These are phyloP conservation scores for Allodekkera sacchari DNA, from an alignment of 805 yeast genomes.

Conservation along the genomic window DNA sequence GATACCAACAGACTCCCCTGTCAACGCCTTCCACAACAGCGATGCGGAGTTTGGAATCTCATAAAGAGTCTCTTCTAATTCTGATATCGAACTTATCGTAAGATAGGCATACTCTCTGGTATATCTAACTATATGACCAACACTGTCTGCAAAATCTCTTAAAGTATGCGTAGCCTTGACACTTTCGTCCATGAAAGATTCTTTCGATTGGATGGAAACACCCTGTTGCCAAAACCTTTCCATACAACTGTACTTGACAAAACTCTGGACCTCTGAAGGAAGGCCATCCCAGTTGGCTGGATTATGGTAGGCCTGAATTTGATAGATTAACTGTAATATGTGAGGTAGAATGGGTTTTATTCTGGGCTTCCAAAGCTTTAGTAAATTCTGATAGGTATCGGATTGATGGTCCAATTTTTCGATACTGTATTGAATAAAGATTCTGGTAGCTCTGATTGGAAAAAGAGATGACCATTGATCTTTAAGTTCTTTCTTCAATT, in stretches of 20 bases:
- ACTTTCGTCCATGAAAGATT: constrained; percentile 88
- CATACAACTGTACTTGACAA: constrained; percentile 80
- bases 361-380: constrained; percentile 86
- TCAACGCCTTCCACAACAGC: constrained; percentile 76
- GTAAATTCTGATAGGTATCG: constrained; percentile 59
- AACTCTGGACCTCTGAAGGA: constrained; percentile 84
- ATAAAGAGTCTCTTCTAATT: constrained; percentile 81
- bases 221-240: constrained; percentile 99
- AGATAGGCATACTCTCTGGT: constrained; percentile 93
- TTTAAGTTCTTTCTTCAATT: constrained; percentile 66
- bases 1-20: constrained; percentile 77
- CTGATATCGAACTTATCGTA: constrained; percentile 83
- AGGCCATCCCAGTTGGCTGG: constrained; percentile 85
- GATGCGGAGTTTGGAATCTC: constrained; percentile 76
- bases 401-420: constrained; percentile 80
- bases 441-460: constrained; percentile 92
- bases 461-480: constrained; percentile 91
- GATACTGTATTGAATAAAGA: constrained; percentile 90
- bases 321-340: constrained; percentile 76
- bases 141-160: constrained; percentile 95
- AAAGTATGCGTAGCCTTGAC: constrained; percentile 90
- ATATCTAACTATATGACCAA: constrained; percentile 91
- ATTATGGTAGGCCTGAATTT: constrained; percentile 89
- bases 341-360: constrained; percentile 88
- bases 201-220: constrained; percentile 87